Percentiles rank a stretch among this genome's conserved stretches.
These are phyloP conservation scores for Ichthyophthirius multifiliis DNA, from an alignment of 169 alveolate genomes.

Conservation along the genomic window DNA sequence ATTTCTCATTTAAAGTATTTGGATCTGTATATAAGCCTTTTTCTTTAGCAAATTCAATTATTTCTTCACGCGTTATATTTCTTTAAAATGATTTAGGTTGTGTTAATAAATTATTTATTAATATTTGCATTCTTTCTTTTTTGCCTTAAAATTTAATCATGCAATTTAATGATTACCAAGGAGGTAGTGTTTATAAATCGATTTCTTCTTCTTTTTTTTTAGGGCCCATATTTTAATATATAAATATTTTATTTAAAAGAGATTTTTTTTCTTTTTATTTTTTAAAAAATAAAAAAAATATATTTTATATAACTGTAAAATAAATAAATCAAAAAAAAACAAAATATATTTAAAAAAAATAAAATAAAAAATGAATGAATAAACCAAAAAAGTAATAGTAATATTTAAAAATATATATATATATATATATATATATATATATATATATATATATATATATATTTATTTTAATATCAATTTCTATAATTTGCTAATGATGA, in stretches of 20 bases:
- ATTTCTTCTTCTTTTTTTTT: conserved; percentile 48
- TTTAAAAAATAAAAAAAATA: too few relatives aligned
- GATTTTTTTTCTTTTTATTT: too few relatives aligned
- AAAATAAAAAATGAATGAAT: too few relatives aligned
- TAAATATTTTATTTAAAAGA: neutral
- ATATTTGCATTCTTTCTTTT: conserved; percentile 2
- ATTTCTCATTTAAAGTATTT: conserved; percentile 23
- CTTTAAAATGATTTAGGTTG: conserved; percentile 26
- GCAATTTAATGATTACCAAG: conserved; percentile 31
- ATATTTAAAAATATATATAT: too few relatives aligned
- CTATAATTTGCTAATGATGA: neutral
- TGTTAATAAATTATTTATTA: neutral
- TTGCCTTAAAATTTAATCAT: conserved; percentile 17
- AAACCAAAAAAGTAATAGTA: too few relatives aligned
- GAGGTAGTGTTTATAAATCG: conserved; percentile 42
- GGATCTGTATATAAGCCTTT: conserved; percentile 38
- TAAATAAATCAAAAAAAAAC: too few relatives aligned
- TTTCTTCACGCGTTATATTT: conserved; percentile 38
- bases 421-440: too few relatives aligned
- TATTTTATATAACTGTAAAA: too few relatives aligned
- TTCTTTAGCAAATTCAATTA: conserved; percentile 32
- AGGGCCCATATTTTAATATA: conserved; percentile 20
- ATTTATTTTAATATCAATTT: too few relatives aligned
- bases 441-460: too few relatives aligned
- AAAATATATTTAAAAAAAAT: too few relatives aligned